phyloP scores from a whole-genome alignment of 1,139 yeast genomes.

The Yamadazyma songkhlaensis region DNA sequence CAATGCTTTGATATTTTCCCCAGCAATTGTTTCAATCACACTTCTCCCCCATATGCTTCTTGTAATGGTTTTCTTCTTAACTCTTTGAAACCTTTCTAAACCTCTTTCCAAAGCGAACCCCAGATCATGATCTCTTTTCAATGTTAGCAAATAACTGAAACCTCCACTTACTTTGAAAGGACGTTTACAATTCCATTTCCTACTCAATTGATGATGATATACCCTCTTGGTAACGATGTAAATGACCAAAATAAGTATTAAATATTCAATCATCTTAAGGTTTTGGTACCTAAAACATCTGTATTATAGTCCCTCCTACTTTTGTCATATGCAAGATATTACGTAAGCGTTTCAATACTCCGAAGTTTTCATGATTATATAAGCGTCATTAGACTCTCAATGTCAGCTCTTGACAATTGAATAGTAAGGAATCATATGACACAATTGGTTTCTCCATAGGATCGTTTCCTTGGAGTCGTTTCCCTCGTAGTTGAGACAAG shows the following conservation, averaged over 20 bases:
- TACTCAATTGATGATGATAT: conserved; percentile 2
- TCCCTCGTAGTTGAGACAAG: no score
- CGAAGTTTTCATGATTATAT: no score
- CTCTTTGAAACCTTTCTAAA: conserved; percentile 3
- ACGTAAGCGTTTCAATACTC: not conserved
- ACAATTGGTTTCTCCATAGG: no score
- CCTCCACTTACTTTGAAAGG: conserved; percentile 7
- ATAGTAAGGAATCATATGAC: no score
- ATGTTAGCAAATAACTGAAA: conserved; percentile 5
- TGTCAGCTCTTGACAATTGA: no score
- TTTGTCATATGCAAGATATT: not conserved
- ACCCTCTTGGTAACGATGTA: not conserved
- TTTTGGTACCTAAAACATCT: not conserved
- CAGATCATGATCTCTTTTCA: conserved; percentile 5
- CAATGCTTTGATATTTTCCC: conserved; percentile 35
- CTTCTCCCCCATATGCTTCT: conserved; percentile 2
- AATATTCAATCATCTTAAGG: conserved; percentile 1
- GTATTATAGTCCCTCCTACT: not conserved
- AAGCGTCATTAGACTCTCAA: no score
- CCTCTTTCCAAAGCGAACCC: conserved; percentile 12
- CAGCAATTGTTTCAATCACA: conserved; percentile 21
- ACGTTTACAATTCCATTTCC: conserved; percentile 14
- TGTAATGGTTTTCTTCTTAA: conserved; percentile 8
- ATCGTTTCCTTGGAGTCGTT: no score
- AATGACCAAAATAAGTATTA: not conserved